phyloP scores from a whole-genome alignment of 139 green algal species.

The Asterochloris sp. region DNA sequence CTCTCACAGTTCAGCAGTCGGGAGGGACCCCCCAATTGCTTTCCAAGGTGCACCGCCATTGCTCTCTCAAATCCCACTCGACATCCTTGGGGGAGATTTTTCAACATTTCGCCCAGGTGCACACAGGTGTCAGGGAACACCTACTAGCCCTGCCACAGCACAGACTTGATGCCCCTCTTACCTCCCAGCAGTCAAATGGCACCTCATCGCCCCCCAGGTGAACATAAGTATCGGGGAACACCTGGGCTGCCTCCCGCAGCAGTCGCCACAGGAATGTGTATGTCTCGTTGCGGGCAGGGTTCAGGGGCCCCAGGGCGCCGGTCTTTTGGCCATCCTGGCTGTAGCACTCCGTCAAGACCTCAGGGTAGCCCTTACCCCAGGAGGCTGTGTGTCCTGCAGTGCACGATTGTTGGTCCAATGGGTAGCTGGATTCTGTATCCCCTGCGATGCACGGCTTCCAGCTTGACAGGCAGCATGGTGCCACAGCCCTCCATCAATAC shows the following conservation, averaged over 20 bases:
- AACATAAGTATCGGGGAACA: conserved; percentile 53
- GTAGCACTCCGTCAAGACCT: conserved; percentile 46
- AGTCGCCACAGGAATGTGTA: conserved; percentile 39
- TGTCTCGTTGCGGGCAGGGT: conserved; percentile 34
- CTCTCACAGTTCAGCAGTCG: too few species aligned
- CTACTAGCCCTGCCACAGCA: background rate
- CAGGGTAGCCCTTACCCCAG: conserved; percentile 45
- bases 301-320: conserved; percentile 21
- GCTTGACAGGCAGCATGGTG: too few species aligned
- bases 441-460: too few species aligned
- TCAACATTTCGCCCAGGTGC: too few species aligned
- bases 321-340: conserved; percentile 8
- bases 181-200: conserved; percentile 54
- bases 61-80: too few species aligned
- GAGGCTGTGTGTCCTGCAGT: conserved; percentile 41
- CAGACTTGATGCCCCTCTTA: background rate
- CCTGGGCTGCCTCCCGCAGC: conserved; percentile 26
- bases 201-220: conserved; percentile 66
- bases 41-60: too few species aligned
- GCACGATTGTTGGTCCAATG: background rate
- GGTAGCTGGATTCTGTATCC: too few species aligned
- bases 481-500: too few species aligned
- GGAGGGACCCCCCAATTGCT: too few species aligned
- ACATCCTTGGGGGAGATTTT: too few species aligned
- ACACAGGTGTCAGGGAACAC: background rate